These are phyloP conservation scores for Plectranthus barbatus DNA, from an alignment of 257 asterid species.

Conservation along the genomic window DNA sequence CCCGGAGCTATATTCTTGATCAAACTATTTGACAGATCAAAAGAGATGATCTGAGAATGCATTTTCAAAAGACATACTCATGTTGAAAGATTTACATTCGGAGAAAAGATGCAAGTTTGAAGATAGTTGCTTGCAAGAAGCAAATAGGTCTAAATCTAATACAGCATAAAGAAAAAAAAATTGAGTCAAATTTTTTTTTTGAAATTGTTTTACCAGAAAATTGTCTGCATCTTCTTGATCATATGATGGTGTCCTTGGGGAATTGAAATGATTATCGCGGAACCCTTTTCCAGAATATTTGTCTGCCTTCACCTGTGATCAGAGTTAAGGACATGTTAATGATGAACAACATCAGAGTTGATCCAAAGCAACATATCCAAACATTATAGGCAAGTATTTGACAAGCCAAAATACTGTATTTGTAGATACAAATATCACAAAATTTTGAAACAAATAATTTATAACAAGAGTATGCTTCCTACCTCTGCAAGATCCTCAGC, in stretches of 20 bases:
- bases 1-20: slow-evolving; percentile 65
- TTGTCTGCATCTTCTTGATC: slow-evolving; percentile 65
- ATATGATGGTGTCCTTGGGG: slow-evolving; percentile 70
- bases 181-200: too few relatives aligned
- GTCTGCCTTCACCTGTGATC: slow-evolving; percentile 77
- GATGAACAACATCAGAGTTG: too few relatives aligned
- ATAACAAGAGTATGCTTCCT: neutral
- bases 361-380: too few relatives aligned
- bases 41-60: neutral
- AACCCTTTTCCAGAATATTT: slow-evolving; percentile 50
- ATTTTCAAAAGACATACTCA: too few relatives aligned
- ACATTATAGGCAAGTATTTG: too few relatives aligned
- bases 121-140: too few relatives aligned
- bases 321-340: too few relatives aligned
- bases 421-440: too few relatives aligned
- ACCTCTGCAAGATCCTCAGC: slow-evolving; percentile 94
- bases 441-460: neutral
- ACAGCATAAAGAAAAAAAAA: too few relatives aligned
- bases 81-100: too few relatives aligned
- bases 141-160: too few relatives aligned
- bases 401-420: neutral
- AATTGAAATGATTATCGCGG: slow-evolving; percentile 35
- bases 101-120: too few relatives aligned
- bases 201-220: slow-evolving; percentile 49
- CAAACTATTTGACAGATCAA: slow-evolving; percentile 18